phyloP scores from a whole-genome alignment of 78 protist genomes.

The Polysphondylium violaceum region DNA sequence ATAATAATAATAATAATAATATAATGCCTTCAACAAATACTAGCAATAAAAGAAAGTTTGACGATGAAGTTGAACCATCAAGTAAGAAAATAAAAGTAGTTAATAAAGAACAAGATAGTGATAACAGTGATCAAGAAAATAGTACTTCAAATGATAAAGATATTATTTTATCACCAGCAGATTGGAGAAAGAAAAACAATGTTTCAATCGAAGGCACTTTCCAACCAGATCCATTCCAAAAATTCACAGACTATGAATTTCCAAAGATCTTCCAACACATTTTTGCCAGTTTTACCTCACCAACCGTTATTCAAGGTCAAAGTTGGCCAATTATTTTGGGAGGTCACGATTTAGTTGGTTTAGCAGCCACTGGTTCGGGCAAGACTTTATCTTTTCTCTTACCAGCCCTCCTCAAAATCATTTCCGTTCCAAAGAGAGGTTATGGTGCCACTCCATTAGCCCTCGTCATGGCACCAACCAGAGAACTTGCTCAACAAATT shows the following conservation, averaged over 20 bases:
- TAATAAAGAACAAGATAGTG: no score
- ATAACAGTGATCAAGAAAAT: no score
- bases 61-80: no score
- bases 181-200: conserved; percentile 63
- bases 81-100: no score
- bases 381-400: conserved; percentile 98
- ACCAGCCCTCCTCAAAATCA: conserved; percentile 90
- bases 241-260: conserved; percentile 53
- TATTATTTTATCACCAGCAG: not conserved
- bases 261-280: conserved; percentile 48
- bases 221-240: conserved; percentile 57
- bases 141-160: not conserved
- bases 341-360: conserved; percentile 80
- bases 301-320: conserved; percentile 87
- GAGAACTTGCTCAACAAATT: conserved; percentile 98
- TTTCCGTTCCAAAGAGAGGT: conserved; percentile 21
- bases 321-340: conserved; percentile 55
- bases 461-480: conserved; percentile 97
- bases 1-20: no score
- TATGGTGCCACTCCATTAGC: conserved; percentile 94
- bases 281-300: conserved; percentile 50
- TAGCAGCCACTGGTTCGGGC: conserved; percentile 98
- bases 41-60: no score
- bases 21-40: not conserved
- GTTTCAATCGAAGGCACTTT: conserved; percentile 44